Evolutionary conservation across 2,329 filamentous ascomycete genomes (phyloP), one percentile per base, ranked within the genome.

Genomic region (Talaromyces rugulosus): DNA sequence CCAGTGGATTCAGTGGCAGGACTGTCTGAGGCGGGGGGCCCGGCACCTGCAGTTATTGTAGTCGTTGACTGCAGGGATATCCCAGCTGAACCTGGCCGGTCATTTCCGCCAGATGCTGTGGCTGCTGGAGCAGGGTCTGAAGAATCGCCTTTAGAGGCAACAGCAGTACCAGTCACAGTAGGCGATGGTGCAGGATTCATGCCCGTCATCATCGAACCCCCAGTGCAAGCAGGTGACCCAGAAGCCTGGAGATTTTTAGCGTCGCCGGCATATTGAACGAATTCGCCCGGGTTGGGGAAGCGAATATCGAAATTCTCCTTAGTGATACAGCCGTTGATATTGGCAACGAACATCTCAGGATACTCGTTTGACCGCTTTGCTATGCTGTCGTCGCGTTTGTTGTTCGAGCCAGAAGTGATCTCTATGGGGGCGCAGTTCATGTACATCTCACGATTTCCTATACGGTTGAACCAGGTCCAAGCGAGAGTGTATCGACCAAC

Each of bases 361-460:
- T 96, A 87, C 0, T 77, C 74, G 44, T 85, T 72, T 2, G 50
- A 44, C 4, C 54, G 65, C 59, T 71, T 68, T 65, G 71, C 70
- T 50, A 68, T 62, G 3, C 69, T 69, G 2, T 65, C 68, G 40
- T 70, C 71, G 6, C 79, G 73, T 71, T 86, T 84, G 59, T 75
- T 72, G 1, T 78, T 58, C 5, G 44, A 51, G 8, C 33, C n/a
- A 31, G 62, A 7, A 51, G 52, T 75, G 28, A 98, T 82, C 0
- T 81, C 83, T 55, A 96, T 75, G 0, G 91, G 86, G 0, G 89
- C 91, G 69, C 94, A 99, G 83, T 96, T 96, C 92, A 96, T 96
- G 83, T 98, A 97, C 83, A 96, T 92, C 74, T 98, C 95, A 0
- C 93, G 88, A 80, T 96, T 96, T 2, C 95, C 95, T 9, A 96